Evolutionary conservation across 371 early-diverging fungal species (phyloP).

Genomic region (Smittium mucronatum): DNA sequence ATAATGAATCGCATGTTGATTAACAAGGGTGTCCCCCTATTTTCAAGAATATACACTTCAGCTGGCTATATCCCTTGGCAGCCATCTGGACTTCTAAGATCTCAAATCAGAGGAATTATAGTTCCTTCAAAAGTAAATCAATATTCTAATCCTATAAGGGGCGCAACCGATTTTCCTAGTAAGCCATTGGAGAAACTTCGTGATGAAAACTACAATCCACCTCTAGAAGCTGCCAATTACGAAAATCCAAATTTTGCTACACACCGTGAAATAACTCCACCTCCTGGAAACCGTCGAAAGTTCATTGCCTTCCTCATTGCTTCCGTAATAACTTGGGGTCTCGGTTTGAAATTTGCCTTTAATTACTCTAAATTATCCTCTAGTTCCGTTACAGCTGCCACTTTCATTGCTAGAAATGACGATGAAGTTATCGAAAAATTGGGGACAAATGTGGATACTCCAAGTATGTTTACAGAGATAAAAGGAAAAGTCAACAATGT

Average conservation of each 20-base stretch:
- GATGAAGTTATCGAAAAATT: constrained; percentile 19
- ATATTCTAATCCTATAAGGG: no score
- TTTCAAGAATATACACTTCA: no score
- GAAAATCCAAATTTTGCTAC: constrained; percentile 31
- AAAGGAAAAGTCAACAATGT: constrained; percentile 31
- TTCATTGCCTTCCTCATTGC: constrained; percentile 21
- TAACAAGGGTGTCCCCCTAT: no score
- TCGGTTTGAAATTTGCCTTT: constrained; percentile 26
- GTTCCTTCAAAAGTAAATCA: no score
- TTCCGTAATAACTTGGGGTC: constrained; percentile 28
- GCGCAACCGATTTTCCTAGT: background rate
- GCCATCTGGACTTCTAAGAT: no score
- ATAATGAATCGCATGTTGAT: no score
- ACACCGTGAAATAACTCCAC: constrained; percentile 26
- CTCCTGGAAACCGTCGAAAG: constrained; percentile 28
- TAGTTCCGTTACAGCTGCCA: constrained; percentile 32
- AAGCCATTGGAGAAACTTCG: background rate
- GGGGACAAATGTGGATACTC: constrained; percentile 27
- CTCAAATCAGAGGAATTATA: no score
- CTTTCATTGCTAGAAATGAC: constrained; percentile 30
- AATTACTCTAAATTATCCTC: constrained; percentile 34
- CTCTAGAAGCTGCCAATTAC: constrained; percentile 23
- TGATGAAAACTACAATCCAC: constrained; percentile 7
- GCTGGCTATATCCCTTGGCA: no score
- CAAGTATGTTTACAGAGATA: constrained; percentile 31